Base-by-base conservation (phyloP, 148 eudicot species). In the Fagopyrum homotropicum region DNA sequence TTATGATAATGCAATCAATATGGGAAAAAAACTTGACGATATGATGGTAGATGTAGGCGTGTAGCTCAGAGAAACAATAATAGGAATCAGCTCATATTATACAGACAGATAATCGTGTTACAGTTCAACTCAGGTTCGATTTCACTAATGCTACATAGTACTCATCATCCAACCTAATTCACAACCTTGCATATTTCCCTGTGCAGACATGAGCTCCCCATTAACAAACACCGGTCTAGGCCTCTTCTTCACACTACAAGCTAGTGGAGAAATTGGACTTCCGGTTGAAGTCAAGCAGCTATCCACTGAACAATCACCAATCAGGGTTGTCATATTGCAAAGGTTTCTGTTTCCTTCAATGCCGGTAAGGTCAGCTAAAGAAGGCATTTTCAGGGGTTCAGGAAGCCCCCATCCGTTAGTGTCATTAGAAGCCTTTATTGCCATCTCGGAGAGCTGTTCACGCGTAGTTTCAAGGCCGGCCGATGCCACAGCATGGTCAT, bases 391-490 rank as follows among this genome's bases (percentile, higher is more conserved):
- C 6, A 81, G 74, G 72, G 83, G 73, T 47, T 82, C 84, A 4
- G 80, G 81, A 29, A 79, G 73, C 26, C 73, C 71, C 68, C 84
- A 69, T 9, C 78, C 81, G 0, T 69, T 54, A 55, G 77, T 76
- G 59, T 89, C 85, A 70, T 84, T 79, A 15, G 89, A 75, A 26
- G 80, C 88, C 82, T 79, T 83, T 83, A 87, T 80, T 19, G 88
- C 89, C 55, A 89, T 80, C 56, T 84, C 89, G 5, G 93, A 89
- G 44, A 87, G 83, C 70, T 87, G 89, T 69, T 84, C 81, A 22
- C 85, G 80, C 11, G 89, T 85, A 29, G 90, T 84, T 80, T 87
- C 96, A 12, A 86, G 83, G 66, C 93, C 89, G 44, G 84, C 81
- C 66, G 86, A 57, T 60, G 80, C 83, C 30, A 79, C 74, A 55